Percentiles rank a stretch among this genome's conserved stretches.
Conservation (phyloP, 345 rosid genomes). For the Citropsis articulata region DNA sequence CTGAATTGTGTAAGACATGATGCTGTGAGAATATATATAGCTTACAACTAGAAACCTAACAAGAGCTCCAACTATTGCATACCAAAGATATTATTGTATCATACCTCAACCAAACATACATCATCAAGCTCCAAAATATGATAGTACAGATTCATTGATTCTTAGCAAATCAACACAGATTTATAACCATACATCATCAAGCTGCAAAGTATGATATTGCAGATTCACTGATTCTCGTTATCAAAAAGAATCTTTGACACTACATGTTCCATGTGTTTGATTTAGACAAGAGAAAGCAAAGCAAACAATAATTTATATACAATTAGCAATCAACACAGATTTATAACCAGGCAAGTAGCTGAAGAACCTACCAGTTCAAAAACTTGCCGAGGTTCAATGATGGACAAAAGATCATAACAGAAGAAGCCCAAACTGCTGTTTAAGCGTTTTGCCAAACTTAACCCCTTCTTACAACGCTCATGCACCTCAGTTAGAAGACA, state of each 20-base stretch:
- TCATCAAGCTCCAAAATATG: constrained; percentile 3
- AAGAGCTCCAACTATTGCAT: background rate
- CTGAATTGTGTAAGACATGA: background rate
- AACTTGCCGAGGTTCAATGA: constrained; percentile 96
- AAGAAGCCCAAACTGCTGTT: constrained; percentile 98
- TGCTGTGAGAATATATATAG: background rate
- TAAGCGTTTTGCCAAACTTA: constrained; percentile 89
- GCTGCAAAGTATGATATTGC: background rate
- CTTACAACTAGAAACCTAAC: background rate
- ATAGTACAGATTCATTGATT: background rate
- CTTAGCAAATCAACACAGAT: background rate
- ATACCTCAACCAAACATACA: background rate
- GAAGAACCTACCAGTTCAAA: constrained; percentile 79
- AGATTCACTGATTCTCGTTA: background rate
- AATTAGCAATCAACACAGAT: background rate
- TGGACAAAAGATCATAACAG: constrained; percentile 92
- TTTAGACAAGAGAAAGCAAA: constrained; percentile 11
- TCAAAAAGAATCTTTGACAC: background rate
- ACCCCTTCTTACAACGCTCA: constrained; percentile 97
- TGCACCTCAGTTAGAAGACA: constrained; percentile 97
- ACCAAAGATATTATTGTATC: background rate
- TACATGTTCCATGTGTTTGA: background rate
- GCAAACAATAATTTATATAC: constrained; percentile 6
- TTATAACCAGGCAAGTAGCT: background rate
- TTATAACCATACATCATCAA: background rate